Percentiles rank a stretch among this genome's conserved stretches.
These are phyloP conservation scores for Amaranthus cruentus DNA, from an alignment of 148 eudicot genomes.

Conservation along the genomic window DNA sequence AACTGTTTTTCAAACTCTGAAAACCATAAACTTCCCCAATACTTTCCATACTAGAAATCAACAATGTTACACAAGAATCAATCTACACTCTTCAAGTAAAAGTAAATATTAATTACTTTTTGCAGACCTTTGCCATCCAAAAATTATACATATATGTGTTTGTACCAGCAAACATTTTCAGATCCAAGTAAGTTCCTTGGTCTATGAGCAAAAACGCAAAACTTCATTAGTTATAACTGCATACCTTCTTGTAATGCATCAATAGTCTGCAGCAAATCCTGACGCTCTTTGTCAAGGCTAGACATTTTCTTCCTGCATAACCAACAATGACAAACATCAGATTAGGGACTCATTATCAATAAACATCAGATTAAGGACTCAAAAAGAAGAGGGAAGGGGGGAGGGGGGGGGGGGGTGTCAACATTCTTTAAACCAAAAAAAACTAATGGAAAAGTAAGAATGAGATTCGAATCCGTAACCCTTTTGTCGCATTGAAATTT, in stretches of 20 bases:
- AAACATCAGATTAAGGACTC: not conserved
- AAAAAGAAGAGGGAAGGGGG: not conserved
- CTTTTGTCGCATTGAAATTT: too few species aligned
- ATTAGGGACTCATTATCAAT: not conserved
- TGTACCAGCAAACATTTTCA: not conserved
- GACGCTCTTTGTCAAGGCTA: slow-evolving; percentile 82
- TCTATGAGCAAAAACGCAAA: not conserved
- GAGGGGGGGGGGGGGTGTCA: not conserved
- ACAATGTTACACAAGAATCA: not conserved
- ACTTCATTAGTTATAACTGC: not conserved
- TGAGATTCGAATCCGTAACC: too few species aligned
- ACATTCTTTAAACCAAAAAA: not conserved
- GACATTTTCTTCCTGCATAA: slow-evolving; percentile 71
- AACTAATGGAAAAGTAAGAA: not conserved
- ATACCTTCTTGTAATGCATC: slow-evolving; percentile 90
- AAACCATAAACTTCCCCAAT: too few species aligned
- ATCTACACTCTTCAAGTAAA: not conserved
- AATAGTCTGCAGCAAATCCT: slow-evolving; percentile 76
- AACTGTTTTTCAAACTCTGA: too few species aligned
- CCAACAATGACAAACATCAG: slow-evolving; percentile 7
- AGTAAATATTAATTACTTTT: not conserved
- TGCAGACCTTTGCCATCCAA: not conserved
- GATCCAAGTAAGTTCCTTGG: not conserved
- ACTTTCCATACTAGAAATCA: too few species aligned
- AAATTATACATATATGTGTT: not conserved